Conservation (phyloP, 2,329 filamentous ascomycete genomes). For the Hypoxylon sp. region DNA sequence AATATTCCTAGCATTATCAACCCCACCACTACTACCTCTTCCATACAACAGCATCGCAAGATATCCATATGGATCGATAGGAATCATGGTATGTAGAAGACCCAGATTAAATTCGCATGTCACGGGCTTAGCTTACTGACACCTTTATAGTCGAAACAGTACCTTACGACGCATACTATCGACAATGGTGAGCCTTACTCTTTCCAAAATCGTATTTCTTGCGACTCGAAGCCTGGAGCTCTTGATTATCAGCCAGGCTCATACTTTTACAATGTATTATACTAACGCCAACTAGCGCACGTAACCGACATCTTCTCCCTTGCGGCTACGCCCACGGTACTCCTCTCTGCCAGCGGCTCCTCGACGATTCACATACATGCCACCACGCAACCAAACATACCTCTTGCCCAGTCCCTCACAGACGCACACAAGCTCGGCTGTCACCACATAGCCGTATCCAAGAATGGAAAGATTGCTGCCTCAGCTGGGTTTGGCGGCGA, state of each 20-base stretch:
- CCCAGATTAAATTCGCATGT: neutral
- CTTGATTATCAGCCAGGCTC: neutral
- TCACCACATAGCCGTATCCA: conserved; percentile 85
- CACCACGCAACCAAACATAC: conserved; percentile 78
- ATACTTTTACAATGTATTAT: conserved; percentile 40
- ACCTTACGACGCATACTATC: conserved; percentile 91
- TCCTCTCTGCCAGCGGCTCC: conserved; percentile 88
- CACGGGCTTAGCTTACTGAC: conserved; percentile 14
- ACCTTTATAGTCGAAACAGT: conserved; percentile 96
- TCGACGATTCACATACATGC: conserved; percentile 86
- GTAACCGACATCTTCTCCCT: conserved; percentile 87
- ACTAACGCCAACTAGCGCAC: conserved; percentile 72
- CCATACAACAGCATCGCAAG: conserved; percentile 40
- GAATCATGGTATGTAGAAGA: conserved; percentile 56
- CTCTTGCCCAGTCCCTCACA: conserved; percentile 83
- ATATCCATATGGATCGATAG: conserved; percentile 57
- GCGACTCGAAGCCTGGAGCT: conserved; percentile 33
- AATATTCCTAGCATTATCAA: conserved; percentile 42
- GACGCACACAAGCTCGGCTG: conserved; percentile 89
- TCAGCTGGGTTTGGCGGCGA: conserved; percentile 93
- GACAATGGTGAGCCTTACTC: conserved; percentile 76
- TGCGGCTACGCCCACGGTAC: conserved; percentile 78
- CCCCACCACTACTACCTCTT: conserved; percentile 44
- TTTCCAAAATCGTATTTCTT: conserved; percentile 23
- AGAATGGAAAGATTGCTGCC: conserved; percentile 79